A percentile compares a stretch with the other conserved stretches of the same genome.
phyloP scores from a whole-genome alignment of 176 grass and related monocot genomes.

The Oryza australiensis region DNA sequence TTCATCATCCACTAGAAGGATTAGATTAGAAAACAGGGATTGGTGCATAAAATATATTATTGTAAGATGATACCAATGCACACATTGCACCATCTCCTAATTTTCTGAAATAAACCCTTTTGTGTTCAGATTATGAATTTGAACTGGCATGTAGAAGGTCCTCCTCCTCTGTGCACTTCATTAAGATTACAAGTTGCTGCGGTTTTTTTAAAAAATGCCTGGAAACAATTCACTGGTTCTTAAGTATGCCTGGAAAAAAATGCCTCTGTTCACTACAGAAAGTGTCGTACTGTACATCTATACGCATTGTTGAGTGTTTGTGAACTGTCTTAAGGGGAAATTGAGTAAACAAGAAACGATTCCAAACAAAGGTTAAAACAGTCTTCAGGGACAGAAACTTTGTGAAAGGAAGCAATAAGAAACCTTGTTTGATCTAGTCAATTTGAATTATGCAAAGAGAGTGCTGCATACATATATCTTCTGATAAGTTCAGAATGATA shows the following conservation, averaged over 20 bases:
- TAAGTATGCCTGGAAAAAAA: no score
- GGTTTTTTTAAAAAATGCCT: background rate
- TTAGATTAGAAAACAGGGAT: constrained; percentile 16
- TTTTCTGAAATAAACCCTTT: background rate
- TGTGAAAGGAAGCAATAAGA: background rate
- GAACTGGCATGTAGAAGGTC: background rate
- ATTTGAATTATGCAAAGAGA: background rate
- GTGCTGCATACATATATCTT: background rate
- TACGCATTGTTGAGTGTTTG: background rate
- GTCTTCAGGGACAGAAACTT: background rate
- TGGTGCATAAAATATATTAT: background rate
- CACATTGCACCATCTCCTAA: no score
- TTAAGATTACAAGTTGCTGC: background rate
- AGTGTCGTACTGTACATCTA: background rate
- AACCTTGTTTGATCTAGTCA: background rate
- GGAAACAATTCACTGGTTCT: background rate
- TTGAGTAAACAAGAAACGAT: background rate
- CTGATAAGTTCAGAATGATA: background rate
- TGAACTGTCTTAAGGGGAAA: background rate
- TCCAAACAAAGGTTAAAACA: background rate
- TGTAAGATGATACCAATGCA: no score
- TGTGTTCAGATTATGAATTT: background rate
- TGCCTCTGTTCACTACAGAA: background rate
- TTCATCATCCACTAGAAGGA: background rate
- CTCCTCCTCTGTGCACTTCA: background rate